These are phyloP conservation scores for Pythium apleroticum DNA, from an alignment of 352 stramenopile species.

Conservation along the genomic window DNA sequence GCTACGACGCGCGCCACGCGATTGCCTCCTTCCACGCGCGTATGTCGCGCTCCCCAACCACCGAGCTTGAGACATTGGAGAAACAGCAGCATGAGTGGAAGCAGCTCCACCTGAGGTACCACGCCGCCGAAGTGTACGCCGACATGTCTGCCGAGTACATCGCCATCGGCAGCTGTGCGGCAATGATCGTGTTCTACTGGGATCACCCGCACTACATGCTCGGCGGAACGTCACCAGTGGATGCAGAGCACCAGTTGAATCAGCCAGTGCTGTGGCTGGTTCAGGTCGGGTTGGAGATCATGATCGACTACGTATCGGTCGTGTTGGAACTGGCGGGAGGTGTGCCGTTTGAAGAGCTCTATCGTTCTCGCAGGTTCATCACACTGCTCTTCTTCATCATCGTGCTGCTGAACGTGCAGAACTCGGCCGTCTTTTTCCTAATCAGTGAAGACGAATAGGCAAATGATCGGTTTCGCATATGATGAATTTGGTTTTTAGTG, in stretches of 20 bases:
- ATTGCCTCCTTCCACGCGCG: background rate
- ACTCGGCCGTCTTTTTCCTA: conserved; percentile 6
- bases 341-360: conserved; percentile 3
- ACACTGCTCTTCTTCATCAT: conserved; percentile 15
- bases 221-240: background rate
- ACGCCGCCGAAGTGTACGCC: conserved; percentile 23
- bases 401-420: conserved; percentile 8
- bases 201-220: conserved; percentile 34
- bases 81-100: conserved; percentile 2
- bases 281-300: conserved; percentile 12
- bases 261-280: background rate
- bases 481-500: background rate
- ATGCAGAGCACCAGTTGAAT: background rate
- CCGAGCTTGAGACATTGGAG: background rate
- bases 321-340: conserved; percentile 8
- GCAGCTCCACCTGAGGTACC: conserved; percentile 9
- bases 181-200: conserved; percentile 37
- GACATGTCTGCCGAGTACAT: conserved; percentile 53
- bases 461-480: background rate
- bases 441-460: background rate
- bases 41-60: background rate
- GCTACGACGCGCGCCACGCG: conserved; percentile 17
- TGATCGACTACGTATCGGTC: conserved; percentile 7
- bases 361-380: background rate
- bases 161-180: conserved; percentile 34